Evolutionary conservation across 805 yeast species (phyloP).

Genomic region (Cyberlindnera petersonii): DNA sequence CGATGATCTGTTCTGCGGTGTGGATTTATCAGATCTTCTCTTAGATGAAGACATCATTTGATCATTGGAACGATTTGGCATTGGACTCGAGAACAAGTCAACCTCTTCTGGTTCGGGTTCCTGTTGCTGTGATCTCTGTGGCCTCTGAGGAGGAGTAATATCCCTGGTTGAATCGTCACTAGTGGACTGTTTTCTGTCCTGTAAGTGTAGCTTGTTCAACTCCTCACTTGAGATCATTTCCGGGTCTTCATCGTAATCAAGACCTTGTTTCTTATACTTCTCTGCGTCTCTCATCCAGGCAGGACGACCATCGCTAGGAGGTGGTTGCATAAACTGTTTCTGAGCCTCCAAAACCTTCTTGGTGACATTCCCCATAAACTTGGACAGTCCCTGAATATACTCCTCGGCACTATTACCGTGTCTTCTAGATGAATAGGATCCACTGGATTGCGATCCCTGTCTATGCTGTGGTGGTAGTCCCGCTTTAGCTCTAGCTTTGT

Average conservation of each 20-base stretch:
- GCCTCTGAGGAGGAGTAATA: too few relatives aligned
- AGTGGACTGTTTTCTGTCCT: too few relatives aligned
- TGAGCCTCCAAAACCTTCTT: conserved; percentile 27
- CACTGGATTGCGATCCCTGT: too few relatives aligned
- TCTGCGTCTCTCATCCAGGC: conserved; percentile 71
- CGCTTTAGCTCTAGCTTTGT: conserved; percentile 32
- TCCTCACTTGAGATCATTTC: conserved; percentile 37
- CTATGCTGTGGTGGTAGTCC: conserved; percentile 20
- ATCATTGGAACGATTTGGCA: conserved; percentile 8
- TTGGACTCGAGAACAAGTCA: conserved; percentile 12
- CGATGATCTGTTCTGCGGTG: not conserved
- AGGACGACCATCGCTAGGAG: conserved; percentile 42
- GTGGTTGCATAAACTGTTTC: conserved; percentile 28
- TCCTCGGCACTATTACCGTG: conserved; percentile 12
- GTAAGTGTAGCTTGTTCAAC: conserved; percentile 15
- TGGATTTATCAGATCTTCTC: conserved; percentile 15
- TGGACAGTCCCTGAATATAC: conserved; percentile 20
- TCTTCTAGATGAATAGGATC: not conserved
- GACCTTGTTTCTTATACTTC: conserved; percentile 36
- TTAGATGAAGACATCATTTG: conserved; percentile 27
- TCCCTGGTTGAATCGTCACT: too few relatives aligned
- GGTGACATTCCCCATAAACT: conserved; percentile 20
- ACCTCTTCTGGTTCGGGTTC: conserved; percentile 12
- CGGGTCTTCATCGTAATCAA: conserved; percentile 40
- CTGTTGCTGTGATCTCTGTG: conserved; percentile 3